phyloP scores from a whole-genome alignment of 139 green algal species.

The Chlorella sp. region DNA sequence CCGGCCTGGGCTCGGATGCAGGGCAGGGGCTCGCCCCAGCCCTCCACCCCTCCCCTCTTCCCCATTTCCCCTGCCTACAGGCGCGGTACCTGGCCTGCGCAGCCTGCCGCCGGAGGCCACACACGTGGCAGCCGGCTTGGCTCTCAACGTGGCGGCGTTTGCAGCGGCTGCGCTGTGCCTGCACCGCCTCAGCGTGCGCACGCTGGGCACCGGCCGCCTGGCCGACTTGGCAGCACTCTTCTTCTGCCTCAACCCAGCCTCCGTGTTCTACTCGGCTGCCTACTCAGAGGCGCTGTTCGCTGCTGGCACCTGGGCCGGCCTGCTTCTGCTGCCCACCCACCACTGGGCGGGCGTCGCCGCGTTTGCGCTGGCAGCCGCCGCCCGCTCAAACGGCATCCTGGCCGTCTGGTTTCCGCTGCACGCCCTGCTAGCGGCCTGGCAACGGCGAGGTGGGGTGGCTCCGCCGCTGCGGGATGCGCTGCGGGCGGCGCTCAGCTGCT shows the following conservation, averaged over 20 bases:
- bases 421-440: background rate
- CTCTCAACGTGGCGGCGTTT: conserved; percentile 54
- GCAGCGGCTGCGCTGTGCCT: conserved; percentile 40
- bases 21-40: no score
- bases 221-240: conserved; percentile 68
- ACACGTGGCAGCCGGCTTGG: conserved; percentile 35
- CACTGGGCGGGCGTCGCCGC: conserved; percentile 23
- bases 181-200: conserved; percentile 24
- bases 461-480: background rate
- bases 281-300: conserved; percentile 92
- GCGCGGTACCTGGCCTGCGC: background rate
- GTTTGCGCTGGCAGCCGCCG: background rate
- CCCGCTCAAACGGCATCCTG: conserved; percentile 68
- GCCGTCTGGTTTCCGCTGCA: conserved; percentile 47
- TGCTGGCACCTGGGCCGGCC: conserved; percentile 61
- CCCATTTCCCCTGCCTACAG: background rate
- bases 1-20: background rate
- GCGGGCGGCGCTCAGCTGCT: background rate
- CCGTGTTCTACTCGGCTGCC: conserved; percentile 80
- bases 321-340: conserved; percentile 49
- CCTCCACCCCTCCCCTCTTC: no score
- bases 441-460: background rate
- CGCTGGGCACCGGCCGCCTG: conserved; percentile 4
- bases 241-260: conserved; percentile 83
- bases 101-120: background rate